A percentile compares a stretch with the other conserved stretches of the same genome.
Evolutionary conservation across 257 asterid species (phyloP).

Genomic region (Ballota nigra): DNA sequence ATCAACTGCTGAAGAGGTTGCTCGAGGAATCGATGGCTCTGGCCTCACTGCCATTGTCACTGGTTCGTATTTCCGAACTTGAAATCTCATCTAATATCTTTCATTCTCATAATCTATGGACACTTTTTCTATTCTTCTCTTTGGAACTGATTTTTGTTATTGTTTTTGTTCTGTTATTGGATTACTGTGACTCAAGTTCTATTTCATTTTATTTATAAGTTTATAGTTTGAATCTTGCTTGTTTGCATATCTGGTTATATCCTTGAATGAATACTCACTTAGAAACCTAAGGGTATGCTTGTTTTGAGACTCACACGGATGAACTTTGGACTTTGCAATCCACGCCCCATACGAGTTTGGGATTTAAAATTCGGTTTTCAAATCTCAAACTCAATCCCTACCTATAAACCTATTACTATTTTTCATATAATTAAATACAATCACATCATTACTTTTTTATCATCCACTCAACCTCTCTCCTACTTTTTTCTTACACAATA

Average conservation of each 20-base stretch:
- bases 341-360: no score
- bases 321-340: no score
- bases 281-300: background rate
- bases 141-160: background rate
- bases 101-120: background rate
- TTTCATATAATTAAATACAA: no score
- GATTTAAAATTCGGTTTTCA: no score
- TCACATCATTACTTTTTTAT: no score
- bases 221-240: background rate
- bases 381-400: no score
- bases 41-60: conserved; percentile 62
- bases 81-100: background rate
- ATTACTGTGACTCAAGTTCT: background rate
- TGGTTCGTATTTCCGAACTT: conserved; percentile 31
- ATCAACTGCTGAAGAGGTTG: conserved; percentile 55
- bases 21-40: conserved; percentile 47
- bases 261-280: no score
- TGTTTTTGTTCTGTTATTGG: no score
- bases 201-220: background rate
- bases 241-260: background rate
- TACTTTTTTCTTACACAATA: no score
- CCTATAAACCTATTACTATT: no score
- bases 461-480: no score
- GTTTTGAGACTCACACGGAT: background rate
- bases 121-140: background rate